Conservation (phyloP, 2,329 filamentous ascomycete species). For the Daldinia sp. region DNA sequence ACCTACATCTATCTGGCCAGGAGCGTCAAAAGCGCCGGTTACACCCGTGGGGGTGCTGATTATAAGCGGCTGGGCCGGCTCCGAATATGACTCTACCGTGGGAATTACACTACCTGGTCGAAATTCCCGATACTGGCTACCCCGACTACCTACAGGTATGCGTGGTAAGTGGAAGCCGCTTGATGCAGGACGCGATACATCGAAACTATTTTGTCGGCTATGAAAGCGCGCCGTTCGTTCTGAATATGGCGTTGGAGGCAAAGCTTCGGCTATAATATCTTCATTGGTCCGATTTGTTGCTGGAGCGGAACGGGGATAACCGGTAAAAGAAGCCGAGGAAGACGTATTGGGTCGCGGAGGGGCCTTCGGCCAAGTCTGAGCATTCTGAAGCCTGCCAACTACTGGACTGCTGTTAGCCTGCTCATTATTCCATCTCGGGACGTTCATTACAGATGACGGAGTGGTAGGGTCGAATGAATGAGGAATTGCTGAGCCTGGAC, state of each 20-base stretch:
- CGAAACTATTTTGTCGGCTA: constrained; percentile 49
- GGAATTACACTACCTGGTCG: constrained; percentile 38
- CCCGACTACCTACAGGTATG: constrained; percentile 51
- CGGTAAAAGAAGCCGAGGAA: constrained; percentile 40
- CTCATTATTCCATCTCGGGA: constrained; percentile 14
- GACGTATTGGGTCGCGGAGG: constrained; percentile 40
- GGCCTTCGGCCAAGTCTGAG: constrained; percentile 58
- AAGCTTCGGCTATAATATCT: constrained; percentile 47
- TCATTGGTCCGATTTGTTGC: constrained; percentile 45
- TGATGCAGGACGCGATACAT: constrained; percentile 53
- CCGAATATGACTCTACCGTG: constrained; percentile 39
- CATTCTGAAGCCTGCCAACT: constrained; percentile 45
- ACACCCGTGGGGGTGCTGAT: constrained; percentile 68
- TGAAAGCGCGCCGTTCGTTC: constrained; percentile 52
- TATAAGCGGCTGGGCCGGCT: constrained; percentile 63
- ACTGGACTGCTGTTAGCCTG: constrained; percentile 26
- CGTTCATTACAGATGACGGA: constrained; percentile 22
- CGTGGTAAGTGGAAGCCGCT: constrained; percentile 54
- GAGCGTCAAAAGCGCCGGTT: constrained; percentile 60
- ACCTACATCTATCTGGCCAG: constrained; percentile 47
- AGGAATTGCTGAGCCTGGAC: constrained; percentile 24
- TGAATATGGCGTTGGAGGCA: constrained; percentile 51
- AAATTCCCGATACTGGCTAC: constrained; percentile 35
- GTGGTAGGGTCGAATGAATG: constrained; percentile 30
- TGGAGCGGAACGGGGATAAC: constrained; percentile 55